Evolutionary conservation across 2,329 filamentous ascomycete species (phyloP).

Genomic region (Colletotrichum sp.): DNA sequence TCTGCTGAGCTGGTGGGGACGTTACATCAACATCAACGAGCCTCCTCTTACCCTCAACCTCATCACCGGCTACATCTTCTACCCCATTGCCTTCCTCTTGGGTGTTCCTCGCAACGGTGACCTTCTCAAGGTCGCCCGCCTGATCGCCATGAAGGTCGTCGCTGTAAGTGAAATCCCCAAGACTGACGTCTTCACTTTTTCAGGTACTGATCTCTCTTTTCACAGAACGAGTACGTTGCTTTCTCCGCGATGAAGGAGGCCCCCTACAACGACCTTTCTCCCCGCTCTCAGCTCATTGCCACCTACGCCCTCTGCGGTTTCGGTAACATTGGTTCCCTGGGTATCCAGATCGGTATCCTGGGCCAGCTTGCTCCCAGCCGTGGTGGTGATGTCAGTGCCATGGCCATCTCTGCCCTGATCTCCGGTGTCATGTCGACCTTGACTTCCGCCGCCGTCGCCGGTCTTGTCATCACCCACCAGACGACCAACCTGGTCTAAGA

Average conservation of each 20-base stretch:
- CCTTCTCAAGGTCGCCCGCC: slow-evolving; percentile 73
- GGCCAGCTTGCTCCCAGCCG: slow-evolving; percentile 79
- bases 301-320: slow-evolving; percentile 86
- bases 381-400: slow-evolving; percentile 74
- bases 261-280: slow-evolving; percentile 63
- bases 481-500: background rate
- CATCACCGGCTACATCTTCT: slow-evolving; percentile 79
- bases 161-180: slow-evolving; percentile 49
- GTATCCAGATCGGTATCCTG: slow-evolving; percentile 89
- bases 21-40: slow-evolving; percentile 75
- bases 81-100: slow-evolving; percentile 80
- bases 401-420: slow-evolving; percentile 79
- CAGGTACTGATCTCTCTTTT: slow-evolving; percentile 27
- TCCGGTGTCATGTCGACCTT: slow-evolving; percentile 82
- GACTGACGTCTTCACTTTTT: background rate
- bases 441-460: slow-evolving; percentile 78
- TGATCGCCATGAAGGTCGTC: slow-evolving; percentile 87
- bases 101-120: slow-evolving; percentile 73
- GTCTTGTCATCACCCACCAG: slow-evolving; percentile 70
- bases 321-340: slow-evolving; percentile 86
- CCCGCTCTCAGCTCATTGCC: slow-evolving; percentile 79
- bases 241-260: slow-evolving; percentile 61
- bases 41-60: slow-evolving; percentile 73
- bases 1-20: slow-evolving; percentile 83
- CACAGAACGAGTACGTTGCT: slow-evolving; percentile 78